Evolutionary conservation across 148 eudicot species (phyloP), one percentile per base, ranked within the genome.

Genomic region (Beta vulgaris): DNA sequence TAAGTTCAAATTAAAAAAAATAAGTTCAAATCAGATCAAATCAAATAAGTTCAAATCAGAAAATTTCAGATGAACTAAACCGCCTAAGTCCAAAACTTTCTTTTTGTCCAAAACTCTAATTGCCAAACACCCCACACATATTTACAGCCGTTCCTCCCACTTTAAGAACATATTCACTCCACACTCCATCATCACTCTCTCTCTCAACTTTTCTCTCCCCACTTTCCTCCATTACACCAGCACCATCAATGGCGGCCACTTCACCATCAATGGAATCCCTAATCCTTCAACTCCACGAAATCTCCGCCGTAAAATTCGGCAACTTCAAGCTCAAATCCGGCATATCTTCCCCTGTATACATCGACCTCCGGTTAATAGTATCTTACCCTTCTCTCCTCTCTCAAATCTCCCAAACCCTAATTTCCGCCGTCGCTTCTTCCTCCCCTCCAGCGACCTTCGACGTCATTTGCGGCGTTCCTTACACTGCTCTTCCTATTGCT

Each of bases 401-500:
- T 55, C 89, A 80, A 37, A 86, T 93, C 81, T 89, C 98, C 80
- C 83, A 86, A 61, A 82, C 91, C 80, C 86, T 93, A 48, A 79
- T 86, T 51, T 77, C 90, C 72, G 54, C 89, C 55, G 84, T 82
- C 55, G 15, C 36, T 1, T 37, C 77, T 42, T 66, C 85, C 51
- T 63, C 83, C 12, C 57, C 82, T 3, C 34, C 86, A 44, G 48
- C 83, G 32, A 2, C 78, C 1, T 93, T 78, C 79, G 90, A 89
- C 79, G 81, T 91, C 77, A 68, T 93, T 42, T 91, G 98, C 70
- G 98, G 98, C 58, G 98, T 93, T 9, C 98, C 98, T 2, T 93
- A 93, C 88, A 93, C 93, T 13, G 96, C 96, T 2, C 91, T 93
- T 29, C 98, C 98, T 4, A 91, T 93, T 21, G 98, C 98, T 70